A percentile compares a stretch with the other conserved stretches of the same genome.
These are phyloP conservation scores for Mycena vitilis DNA, from an alignment of 768 basidiomycete genomes.

Conservation along the genomic window DNA sequence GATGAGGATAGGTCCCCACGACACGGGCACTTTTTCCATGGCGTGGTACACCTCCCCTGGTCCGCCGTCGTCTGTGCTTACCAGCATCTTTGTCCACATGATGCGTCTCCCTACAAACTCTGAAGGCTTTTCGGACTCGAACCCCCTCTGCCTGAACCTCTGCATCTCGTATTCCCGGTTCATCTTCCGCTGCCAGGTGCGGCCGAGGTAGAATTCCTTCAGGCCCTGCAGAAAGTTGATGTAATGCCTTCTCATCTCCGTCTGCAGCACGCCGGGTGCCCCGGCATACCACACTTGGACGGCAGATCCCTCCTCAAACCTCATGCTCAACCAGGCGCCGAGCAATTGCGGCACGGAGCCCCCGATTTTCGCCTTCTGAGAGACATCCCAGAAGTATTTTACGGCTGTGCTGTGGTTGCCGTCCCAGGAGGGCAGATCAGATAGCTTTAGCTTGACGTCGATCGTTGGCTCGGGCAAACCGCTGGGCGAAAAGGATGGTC, in stretches of 20 bases:
- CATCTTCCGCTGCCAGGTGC: background rate
- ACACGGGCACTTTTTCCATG: conserved; percentile 11
- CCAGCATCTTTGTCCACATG: conserved; percentile 7
- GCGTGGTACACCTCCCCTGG: background rate
- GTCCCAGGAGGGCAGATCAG: background rate
- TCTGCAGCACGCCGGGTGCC: background rate
- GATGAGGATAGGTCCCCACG: background rate
- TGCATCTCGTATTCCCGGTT: background rate
- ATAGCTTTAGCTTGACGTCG: background rate
- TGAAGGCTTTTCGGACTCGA: background rate
- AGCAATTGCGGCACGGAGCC: background rate
- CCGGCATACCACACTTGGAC: background rate
- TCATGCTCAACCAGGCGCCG: background rate
- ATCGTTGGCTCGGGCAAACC: background rate
- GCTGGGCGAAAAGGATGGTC: too few species aligned
- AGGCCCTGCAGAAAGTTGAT: background rate
- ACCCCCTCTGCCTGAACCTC: background rate
- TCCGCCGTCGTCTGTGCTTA: background rate
- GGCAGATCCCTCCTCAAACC: background rate
- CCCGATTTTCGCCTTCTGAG: background rate
- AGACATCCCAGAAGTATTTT: background rate
- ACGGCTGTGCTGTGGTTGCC: background rate
- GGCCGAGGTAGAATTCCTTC: background rate
- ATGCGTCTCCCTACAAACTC: background rate
- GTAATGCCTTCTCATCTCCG: background rate